phyloP scores from a whole-genome alignment of 805 yeast genomes.

The Lachancea cidri region DNA sequence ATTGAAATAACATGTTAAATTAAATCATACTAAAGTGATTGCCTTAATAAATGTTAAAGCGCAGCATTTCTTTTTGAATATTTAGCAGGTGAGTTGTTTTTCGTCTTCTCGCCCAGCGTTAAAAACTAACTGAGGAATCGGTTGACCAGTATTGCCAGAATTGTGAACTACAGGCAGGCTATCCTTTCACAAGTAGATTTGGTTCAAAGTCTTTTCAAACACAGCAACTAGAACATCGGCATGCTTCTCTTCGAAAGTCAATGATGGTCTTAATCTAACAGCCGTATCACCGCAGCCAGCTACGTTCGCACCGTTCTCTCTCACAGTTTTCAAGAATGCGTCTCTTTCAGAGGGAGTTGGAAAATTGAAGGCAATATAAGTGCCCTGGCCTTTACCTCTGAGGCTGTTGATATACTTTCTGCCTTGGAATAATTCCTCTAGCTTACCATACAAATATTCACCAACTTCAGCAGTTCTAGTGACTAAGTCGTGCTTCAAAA shows the following conservation, averaged over 20 bases:
- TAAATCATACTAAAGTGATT: too few species aligned
- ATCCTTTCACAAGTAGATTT: too few species aligned
- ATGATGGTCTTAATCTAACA: constrained; percentile 61
- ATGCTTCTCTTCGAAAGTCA: constrained; percentile 56
- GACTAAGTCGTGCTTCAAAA: constrained; percentile 45
- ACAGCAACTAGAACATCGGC: constrained; percentile 50
- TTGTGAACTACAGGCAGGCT: too few species aligned
- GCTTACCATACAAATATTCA: constrained; percentile 43
- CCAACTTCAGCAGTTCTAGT: constrained; percentile 48
- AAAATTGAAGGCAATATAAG: constrained; percentile 63
- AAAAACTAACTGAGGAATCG: too few species aligned
- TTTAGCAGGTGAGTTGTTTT: too few species aligned
- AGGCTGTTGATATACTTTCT: constrained; percentile 42
- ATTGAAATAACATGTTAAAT: too few species aligned
- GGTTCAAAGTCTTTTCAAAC: too few species aligned
- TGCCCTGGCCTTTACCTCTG: constrained; percentile 60
- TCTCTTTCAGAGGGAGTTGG: constrained; percentile 41
- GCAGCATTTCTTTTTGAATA: too few species aligned
- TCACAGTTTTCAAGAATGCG: constrained; percentile 40
- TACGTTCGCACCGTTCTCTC: constrained; percentile 52
- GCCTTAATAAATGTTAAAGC: too few species aligned
- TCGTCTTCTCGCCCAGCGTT: too few species aligned
- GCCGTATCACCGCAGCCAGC: constrained; percentile 62
- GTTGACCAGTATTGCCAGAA: too few species aligned
- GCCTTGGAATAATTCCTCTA: constrained; percentile 36